Conservation (phyloP, 176 grass and related monocot genomes). For the Ensete ventricosum region DNA sequence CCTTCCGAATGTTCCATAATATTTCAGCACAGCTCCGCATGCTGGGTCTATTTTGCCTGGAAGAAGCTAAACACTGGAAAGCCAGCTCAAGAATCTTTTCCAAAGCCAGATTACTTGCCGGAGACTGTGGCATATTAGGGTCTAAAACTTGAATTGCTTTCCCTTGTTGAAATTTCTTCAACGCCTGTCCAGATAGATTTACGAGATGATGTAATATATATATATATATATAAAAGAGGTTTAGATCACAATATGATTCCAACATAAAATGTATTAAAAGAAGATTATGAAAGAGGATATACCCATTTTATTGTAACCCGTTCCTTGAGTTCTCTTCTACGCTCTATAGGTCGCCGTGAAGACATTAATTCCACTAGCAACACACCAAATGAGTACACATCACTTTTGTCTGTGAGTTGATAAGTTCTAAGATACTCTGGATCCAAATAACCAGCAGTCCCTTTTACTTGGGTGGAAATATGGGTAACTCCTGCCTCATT, state of each 20-base stretch:
- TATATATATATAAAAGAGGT: not conserved
- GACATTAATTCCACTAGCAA: slow-evolving; percentile 71
- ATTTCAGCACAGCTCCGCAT: slow-evolving; percentile 56
- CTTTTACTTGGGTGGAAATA: slow-evolving; percentile 80
- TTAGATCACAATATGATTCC: not conserved
- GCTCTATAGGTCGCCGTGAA: slow-evolving; percentile 57
- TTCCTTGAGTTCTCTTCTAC: slow-evolving; percentile 47
- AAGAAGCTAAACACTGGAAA: slow-evolving; percentile 48
- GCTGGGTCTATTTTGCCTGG: slow-evolving; percentile 40
- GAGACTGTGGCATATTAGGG: slow-evolving; percentile 29
- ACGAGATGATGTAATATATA: too few species aligned
- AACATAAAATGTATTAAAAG: not conserved
- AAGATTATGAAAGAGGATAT: not conserved
- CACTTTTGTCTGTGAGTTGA: slow-evolving; percentile 90
- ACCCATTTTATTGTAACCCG: slow-evolving; percentile 64
- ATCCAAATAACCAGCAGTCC: slow-evolving; percentile 91
- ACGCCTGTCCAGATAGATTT: slow-evolving; percentile 29
- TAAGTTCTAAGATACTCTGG: slow-evolving; percentile 90
- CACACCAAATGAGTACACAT: slow-evolving; percentile 91
- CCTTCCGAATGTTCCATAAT: slow-evolving; percentile 75
- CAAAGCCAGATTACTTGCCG: slow-evolving; percentile 25
- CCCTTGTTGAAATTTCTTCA: slow-evolving; percentile 37
- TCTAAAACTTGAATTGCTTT: slow-evolving; percentile 48
- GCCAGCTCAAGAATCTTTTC: slow-evolving; percentile 61
- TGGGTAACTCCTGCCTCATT: slow-evolving; percentile 28